Evolutionary conservation across 768 basidiomycete species (phyloP), one percentile per base, ranked within the genome.

Genomic region (Termitomyces sp.): DNA sequence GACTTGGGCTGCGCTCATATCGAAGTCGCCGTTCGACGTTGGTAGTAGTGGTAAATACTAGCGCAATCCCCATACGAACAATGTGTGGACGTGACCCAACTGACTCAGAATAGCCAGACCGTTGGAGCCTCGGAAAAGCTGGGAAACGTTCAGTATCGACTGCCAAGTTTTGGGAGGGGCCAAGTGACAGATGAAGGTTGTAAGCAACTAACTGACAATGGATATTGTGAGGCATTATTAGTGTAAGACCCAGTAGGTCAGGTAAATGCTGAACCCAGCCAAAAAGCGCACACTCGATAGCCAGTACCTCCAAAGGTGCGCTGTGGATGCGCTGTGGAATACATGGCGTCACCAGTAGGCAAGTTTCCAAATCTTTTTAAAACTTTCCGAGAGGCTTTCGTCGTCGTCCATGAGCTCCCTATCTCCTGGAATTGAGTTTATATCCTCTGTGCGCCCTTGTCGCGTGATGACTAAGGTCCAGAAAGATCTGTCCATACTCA

Each of bases 141-240:
- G 42, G 32, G 16, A 52, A 39, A 22, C 43, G 29, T 16, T 29
- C 16, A 7, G 55, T 50, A n/a, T 56, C n/a, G n/a, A 56, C 41
- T 51, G 35, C 50, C 55, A 56, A 15, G n/a, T n/a, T 2, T 38
- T 18, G 55, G 55, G 18, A 45, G 12, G 7, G 55, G 49, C 55
- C 55, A 56, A 4, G 13, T 3, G 15, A 18, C 7, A 10, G 36
- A 32, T 22, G 23, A n/a, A n/a, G n/a, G n/a, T 52, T 4, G 36
- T 29, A 5, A 12, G 20, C 1, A 7, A 18, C n/a, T 52, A n/a
- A n/a, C n/a, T n/a, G 51, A 16, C 45, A 38, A 15, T 27, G 39
- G 31, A 50, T 52, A 10, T 32, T 50, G 15, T 50, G 56, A 12
- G 38, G 45, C 20, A 29, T 12, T 22, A 52, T 23, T 27, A n/a